These are phyloP conservation scores for Boechera retrofracta DNA, from an alignment of 345 rosid species.

Conservation along the genomic window DNA sequence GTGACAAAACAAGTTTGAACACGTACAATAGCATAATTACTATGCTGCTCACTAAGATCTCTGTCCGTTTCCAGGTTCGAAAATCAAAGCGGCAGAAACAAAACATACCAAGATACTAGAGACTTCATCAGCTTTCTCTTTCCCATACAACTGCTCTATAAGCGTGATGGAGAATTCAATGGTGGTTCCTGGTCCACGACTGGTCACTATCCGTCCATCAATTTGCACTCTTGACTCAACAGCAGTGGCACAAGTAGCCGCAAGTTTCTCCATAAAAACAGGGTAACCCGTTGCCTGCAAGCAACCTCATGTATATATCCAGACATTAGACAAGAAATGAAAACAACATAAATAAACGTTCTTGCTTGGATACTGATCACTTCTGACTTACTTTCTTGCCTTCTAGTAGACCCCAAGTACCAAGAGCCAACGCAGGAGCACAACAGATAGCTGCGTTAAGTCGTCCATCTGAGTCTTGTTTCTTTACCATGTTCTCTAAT, in stretches of 20 bases:
- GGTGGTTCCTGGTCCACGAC: constrained; percentile 91
- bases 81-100: constrained; percentile 17
- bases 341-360: background rate
- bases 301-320: background rate
- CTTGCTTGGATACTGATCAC: background rate
- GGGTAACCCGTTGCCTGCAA: constrained; percentile 92
- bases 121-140: constrained; percentile 77
- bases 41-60: background rate
- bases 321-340: constrained; percentile 7
- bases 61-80: background rate
- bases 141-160: constrained; percentile 75
- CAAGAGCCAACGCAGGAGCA: constrained; percentile 88
- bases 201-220: constrained; percentile 78
- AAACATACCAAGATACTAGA: constrained; percentile 69
- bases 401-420: constrained; percentile 86
- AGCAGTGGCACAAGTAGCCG: constrained; percentile 61
- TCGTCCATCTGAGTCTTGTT: constrained; percentile 79
- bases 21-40: background rate
- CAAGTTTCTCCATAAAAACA: constrained; percentile 79
- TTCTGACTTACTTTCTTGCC: constrained; percentile 65
- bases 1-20: constrained; percentile 9
- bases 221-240: constrained; percentile 86
- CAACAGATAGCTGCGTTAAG: constrained; percentile 89
- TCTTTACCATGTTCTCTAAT: constrained; percentile 74
- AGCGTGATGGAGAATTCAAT: constrained; percentile 82